Base-by-base conservation (phyloP, 2,329 filamentous ascomycete genomes). In the Stemphylium vesicarium region DNA sequence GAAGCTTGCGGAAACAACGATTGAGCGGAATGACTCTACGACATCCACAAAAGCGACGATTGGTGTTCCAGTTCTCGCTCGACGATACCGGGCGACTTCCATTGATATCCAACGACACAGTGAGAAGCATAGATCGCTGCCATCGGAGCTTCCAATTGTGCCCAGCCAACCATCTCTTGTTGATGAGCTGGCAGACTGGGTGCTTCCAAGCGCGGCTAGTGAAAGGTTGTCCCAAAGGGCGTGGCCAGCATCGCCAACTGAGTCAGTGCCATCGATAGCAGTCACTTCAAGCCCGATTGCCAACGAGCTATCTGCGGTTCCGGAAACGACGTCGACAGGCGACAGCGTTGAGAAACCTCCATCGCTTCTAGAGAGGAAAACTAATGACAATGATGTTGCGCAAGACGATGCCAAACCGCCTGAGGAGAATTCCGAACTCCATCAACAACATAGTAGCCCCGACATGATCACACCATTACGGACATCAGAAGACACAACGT, bases 121-220 rank as follows among this genome's bases (percentile, higher is more conserved):
- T 3, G 38, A 45, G 6, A 67, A 53, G 33, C 59, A 66, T 40
- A 49, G 41, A 3, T 69, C 66, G 0, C 45, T 67, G 3, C 64
- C 67, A 2, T 56, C 52, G 2, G 46, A 59, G 37, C 57, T 71
- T 2, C 68, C 66, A 2, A 50, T 40, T 37, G 32, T 68, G 1
- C 55, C 59, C 4, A 62, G 54, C 16, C 62, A 68, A 13, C 47
- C 63, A 1, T 70, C 67, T 3, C 60, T 72, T 12, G 58, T 64
- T 20, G 60, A 63, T 15, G 68, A 70, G 20, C 46, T 72, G n/a
- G 60, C 59, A 2, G 47, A 56, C 2, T 69, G 57, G 45, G 60
- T 72, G 4, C 32, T 64, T 22, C 60, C 61, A 3, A 56, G 45
- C 12, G 24, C 35, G 4, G 53, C 47, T 10, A 59, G 55, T 11